These are phyloP conservation scores for Trypanosoma brucei DNA, from an alignment of 208 protist species.

Conservation along the genomic window DNA sequence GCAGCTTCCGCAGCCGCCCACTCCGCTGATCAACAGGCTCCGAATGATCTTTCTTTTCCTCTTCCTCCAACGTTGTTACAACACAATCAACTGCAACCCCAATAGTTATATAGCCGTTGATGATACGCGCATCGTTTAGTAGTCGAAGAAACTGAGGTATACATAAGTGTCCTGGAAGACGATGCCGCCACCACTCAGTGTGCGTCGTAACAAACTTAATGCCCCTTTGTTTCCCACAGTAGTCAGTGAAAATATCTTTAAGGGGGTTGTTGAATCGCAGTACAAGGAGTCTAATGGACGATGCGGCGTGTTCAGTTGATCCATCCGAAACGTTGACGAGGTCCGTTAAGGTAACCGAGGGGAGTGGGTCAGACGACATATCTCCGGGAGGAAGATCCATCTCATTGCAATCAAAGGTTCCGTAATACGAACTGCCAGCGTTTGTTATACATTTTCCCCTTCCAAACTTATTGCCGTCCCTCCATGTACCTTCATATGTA, in stretches of 20 bases:
- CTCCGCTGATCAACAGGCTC: slow-evolving; percentile 8
- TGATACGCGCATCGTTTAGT: slow-evolving; percentile 47
- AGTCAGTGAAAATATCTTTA: slow-evolving; percentile 51
- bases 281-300: slow-evolving; percentile 42
- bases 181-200: slow-evolving; percentile 70
- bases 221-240: slow-evolving; percentile 29
- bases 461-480: slow-evolving; percentile 49
- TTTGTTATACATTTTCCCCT: slow-evolving; percentile 50
- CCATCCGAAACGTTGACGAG: slow-evolving; percentile 34
- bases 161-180: slow-evolving; percentile 50
- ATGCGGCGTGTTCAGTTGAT: slow-evolving; percentile 18
- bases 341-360: slow-evolving; percentile 30
- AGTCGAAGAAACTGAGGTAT: slow-evolving; percentile 65
- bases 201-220: slow-evolving; percentile 57
- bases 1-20: slow-evolving; percentile 2
- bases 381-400: slow-evolving; percentile 13
- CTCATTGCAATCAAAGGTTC: slow-evolving; percentile 24
- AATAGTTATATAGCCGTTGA: slow-evolving; percentile 49
- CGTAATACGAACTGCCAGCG: slow-evolving; percentile 41
- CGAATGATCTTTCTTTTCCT: slow-evolving; percentile 10
- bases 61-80: slow-evolving; percentile 31
- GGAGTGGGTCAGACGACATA: slow-evolving; percentile 26
- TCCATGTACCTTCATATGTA: slow-evolving; percentile 80
- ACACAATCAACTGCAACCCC: slow-evolving; percentile 47
- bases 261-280: slow-evolving; percentile 70